Evolutionary conservation across 2,329 filamentous ascomycete species (phyloP), one percentile per base, ranked within the genome.

Genomic region (Blastomyces gilchristii): DNA sequence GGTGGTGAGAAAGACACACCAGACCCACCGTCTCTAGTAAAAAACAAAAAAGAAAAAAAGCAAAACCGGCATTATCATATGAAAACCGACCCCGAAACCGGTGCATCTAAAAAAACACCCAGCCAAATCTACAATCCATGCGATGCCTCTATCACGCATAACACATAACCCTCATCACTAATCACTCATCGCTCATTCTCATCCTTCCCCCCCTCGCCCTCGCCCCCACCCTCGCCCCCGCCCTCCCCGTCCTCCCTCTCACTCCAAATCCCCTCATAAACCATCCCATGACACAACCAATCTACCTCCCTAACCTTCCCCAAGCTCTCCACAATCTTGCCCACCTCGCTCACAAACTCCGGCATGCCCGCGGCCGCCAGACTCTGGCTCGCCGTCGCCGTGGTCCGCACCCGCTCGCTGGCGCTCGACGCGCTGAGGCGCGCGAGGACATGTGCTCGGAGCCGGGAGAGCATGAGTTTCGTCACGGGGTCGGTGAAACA

Each of bases 361-460:
- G 83, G 81, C 72, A 87, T 80, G 3, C 85, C 85, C 16, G 81
- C 82, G 1, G 79, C 79, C 6, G 84, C 83, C 52, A 87, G 75
- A 9, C 80, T 80, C 65, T 86, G 83, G 14, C 79, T 83, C 8
- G 85, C 85, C 0, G 80, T 82, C 41, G 79, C 83, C 0, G 82
- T 83, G 11, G 80, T 80, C 14, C 82, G 77, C 16, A 86, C 81
- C 22, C 83, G 75, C 68, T 87, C 85, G 18, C 81, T 81, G 1
- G 82, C 81, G 66, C 82, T 85, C n/a, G 78, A 79, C n/a, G 84
- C 85, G 50, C 79, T 81, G 0, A 87, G 76, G 11, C 85, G 81
- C 43, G 78, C 78, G 50, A 79, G 73, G 11, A 81, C 70, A 68
- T 87, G 85, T 0, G 79, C 78, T 57, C 82, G 82, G 28, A 87